phyloP scores from a whole-genome alignment of 768 basidiomycete genomes.

The Neoboletus brunneissimus region DNA sequence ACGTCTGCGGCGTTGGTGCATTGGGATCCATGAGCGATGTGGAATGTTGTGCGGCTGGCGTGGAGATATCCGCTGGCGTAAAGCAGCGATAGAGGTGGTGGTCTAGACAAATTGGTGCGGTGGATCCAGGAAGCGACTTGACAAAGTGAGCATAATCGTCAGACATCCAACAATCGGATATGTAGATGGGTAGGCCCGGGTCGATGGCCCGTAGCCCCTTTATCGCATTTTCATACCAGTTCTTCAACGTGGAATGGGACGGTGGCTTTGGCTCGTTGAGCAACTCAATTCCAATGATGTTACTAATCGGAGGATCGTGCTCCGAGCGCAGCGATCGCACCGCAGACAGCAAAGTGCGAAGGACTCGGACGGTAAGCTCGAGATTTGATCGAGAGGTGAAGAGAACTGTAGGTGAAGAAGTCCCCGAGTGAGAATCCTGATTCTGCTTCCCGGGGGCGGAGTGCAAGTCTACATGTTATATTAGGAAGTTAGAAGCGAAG shows the following conservation, averaged over 20 bases:
- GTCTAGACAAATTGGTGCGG: constrained; percentile 60
- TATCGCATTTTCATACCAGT: constrained; percentile 64
- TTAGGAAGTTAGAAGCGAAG: constrained; percentile 17
- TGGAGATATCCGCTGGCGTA: constrained; percentile 53
- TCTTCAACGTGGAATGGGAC: constrained; percentile 47
- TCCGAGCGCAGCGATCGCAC: constrained; percentile 49
- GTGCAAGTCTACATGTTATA: constrained; percentile 55
- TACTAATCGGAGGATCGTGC: constrained; percentile 36
- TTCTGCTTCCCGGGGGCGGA: constrained; percentile 78
- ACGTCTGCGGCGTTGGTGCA: constrained; percentile 39
- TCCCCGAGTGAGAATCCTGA: constrained; percentile 61
- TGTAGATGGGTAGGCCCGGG: constrained; percentile 61
- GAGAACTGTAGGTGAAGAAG: constrained; percentile 44
- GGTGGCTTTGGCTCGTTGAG: constrained; percentile 59
- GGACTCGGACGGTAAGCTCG: constrained; percentile 45
- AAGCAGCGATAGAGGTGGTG: constrained; percentile 86
- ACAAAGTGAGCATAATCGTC: constrained; percentile 61
- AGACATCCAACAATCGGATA: constrained; percentile 75
- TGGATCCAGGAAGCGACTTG: constrained; percentile 29
- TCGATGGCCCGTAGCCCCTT: constrained; percentile 49
- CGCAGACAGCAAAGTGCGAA: constrained; percentile 41
- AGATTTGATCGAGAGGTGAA: constrained; percentile 51
- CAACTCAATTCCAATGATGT: constrained; percentile 56
- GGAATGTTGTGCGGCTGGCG: constrained; percentile 54
- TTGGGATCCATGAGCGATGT: constrained; percentile 41